Base-by-base conservation (phyloP, 768 basidiomycete species). In the Inosperma sp. region DNA sequence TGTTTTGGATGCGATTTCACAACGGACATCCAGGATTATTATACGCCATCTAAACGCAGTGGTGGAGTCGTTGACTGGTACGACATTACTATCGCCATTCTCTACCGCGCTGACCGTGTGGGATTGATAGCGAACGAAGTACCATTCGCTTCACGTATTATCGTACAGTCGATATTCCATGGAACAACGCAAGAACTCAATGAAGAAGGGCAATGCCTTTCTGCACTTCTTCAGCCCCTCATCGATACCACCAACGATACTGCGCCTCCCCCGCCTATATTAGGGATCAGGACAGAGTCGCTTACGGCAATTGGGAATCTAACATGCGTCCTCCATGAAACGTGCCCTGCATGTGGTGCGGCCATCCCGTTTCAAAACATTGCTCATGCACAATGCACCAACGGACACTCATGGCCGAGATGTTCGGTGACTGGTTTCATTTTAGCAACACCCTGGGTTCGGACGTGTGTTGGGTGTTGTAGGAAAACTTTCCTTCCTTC, bases 361-460 rank as follows among this genome's bases (percentile, higher is more conserved):
- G 72, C 72, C 33, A 73, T 93, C 21, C 80, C 79, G 2, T 61
- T 89, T 47, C 64, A 78, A 43, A 78, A 84, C 59, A 75, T 83
- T 45, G 78, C 74, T 16, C 72, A 61, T 23, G 88, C 85, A 13
- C 70, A 72, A 8, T 93, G 90, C 61, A 62, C 73, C 3, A 83
- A 81, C 54, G 88, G 88, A 8, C 90, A 93, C 68, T 65, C 65
- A 35, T 93, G 90, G 90, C 71, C 88, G 43, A 83, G 89, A 25
- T 92, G 90, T 63, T 86, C 87, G 9, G 74, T 89, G 42, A 92
- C 89, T 31, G 84, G 85, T 19, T 84, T 88, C 65, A 79, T 92
- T 49, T 74, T 92, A 25, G 77, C 86, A n/a, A 90, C 87, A 42
- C 77, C 87, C 12, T 74, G 74, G 66, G 84, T 88, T 29, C 78